Conservation (phyloP, 2,329 filamentous ascomycete genomes). For the Zasmidium cellare region DNA sequence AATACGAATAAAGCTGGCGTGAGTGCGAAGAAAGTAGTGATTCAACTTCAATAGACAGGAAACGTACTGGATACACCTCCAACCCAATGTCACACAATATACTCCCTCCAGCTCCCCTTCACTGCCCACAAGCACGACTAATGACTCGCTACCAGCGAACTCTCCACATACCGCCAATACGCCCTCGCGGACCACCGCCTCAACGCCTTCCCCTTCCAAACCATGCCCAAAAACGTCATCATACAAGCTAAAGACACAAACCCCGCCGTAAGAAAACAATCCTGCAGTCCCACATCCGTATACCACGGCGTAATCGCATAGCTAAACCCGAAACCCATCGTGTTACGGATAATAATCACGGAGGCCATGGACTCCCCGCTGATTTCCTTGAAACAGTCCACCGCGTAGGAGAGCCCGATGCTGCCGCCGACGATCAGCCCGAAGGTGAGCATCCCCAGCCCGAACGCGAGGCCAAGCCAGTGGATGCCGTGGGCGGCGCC, state of each 20-base stretch:
- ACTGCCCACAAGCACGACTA: too few species aligned
- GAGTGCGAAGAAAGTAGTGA: too few species aligned
- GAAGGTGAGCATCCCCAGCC: constrained; percentile 46
- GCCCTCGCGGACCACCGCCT: constrained; percentile 11
- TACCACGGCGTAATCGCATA: constrained; percentile 53
- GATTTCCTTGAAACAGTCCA: constrained; percentile 48
- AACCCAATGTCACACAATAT: too few species aligned
- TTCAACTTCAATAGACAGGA: too few species aligned
- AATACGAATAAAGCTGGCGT: too few species aligned
- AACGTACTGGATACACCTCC: too few species aligned
- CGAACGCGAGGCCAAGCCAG: constrained; percentile 51
- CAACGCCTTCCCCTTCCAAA: constrained; percentile 21
- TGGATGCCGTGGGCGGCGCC: constrained; percentile 48
- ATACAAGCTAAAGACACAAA: constrained; percentile 18
- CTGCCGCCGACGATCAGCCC: constrained; percentile 43
- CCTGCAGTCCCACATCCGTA: constrained; percentile 40
- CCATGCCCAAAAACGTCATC: constrained; percentile 21
- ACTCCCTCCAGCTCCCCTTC: too few species aligned
- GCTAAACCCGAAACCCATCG: constrained; percentile 47
- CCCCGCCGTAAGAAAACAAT: constrained; percentile 37
- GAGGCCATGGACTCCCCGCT: constrained; percentile 46
- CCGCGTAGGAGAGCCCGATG: constrained; percentile 43
- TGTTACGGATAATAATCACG: constrained; percentile 50
- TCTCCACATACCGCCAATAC: constrained; percentile 26
- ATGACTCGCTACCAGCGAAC: too few species aligned